These are phyloP conservation scores for Fusarium papillatum DNA, from an alignment of 2,329 filamentous ascomycete species.

Conservation along the genomic window DNA sequence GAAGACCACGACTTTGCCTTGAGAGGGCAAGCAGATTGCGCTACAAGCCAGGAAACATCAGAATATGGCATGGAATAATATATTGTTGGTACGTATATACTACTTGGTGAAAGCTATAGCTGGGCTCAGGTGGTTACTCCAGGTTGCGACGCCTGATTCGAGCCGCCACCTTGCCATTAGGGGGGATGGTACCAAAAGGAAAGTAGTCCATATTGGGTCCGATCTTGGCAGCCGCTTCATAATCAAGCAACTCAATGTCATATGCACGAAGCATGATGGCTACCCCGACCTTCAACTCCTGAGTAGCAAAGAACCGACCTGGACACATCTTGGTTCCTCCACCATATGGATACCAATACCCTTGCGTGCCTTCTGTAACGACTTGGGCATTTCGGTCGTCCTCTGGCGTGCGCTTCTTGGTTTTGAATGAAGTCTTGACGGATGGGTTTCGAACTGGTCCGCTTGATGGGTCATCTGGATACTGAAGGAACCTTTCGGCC, in stretches of 20 bases:
- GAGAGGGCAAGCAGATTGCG: not conserved
- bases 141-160: constrained; percentile 25
- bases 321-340: constrained; percentile 51
- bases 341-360: constrained; percentile 51
- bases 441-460: constrained; percentile 22
- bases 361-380: constrained; percentile 40
- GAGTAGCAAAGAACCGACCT: constrained; percentile 52
- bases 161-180: constrained; percentile 27
- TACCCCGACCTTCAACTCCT: constrained; percentile 47
- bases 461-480: constrained; percentile 32
- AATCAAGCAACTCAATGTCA: constrained; percentile 46
- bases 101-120: not conserved
- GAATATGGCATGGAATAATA: not conserved
- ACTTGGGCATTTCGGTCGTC: constrained; percentile 15
- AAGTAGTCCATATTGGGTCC: constrained; percentile 39
- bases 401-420: not conserved
- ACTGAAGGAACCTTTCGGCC: constrained; percentile 40
- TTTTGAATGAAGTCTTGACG: not conserved
- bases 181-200: constrained; percentile 40
- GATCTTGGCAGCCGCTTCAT: constrained; percentile 14
- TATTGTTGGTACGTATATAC: not conserved
- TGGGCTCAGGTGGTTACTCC: not conserved
- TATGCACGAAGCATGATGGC: constrained; percentile 48
- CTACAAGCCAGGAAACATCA: not conserved
- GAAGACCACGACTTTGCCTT: not conserved